These are phyloP conservation scores for Nothophoma quercina DNA, from an alignment of 2,329 filamentous ascomycete species.

Conservation along the genomic window DNA sequence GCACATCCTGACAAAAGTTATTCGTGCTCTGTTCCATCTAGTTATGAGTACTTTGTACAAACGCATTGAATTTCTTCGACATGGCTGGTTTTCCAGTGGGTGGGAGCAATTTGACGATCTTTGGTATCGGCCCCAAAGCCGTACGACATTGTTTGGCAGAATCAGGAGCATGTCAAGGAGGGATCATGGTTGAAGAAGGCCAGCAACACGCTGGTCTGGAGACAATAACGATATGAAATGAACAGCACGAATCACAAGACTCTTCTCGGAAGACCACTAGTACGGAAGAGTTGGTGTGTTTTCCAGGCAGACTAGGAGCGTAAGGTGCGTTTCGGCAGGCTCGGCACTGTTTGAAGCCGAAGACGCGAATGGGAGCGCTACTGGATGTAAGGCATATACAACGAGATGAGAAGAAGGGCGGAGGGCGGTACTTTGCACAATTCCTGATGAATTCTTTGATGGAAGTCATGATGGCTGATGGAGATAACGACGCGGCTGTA, in stretches of 20 bases:
- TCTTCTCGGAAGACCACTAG: not conserved
- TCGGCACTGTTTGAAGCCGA: conserved; percentile 9
- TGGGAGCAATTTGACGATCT: too few relatives aligned
- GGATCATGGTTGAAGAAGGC: not conserved
- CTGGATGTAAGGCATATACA: not conserved
- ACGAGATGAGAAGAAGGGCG: not conserved
- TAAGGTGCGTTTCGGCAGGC: conserved; percentile 3
- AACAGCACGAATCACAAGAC: not conserved
- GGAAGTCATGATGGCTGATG: not conserved
- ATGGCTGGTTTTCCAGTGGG: too few relatives aligned
- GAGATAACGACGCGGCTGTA: not conserved
- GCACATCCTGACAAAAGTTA: too few relatives aligned
- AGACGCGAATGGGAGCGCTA: not conserved
- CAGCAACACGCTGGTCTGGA: not conserved
- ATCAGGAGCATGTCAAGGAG: not conserved
- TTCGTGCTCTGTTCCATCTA: too few relatives aligned
- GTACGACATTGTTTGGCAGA: not conserved
- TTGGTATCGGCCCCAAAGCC: too few relatives aligned
- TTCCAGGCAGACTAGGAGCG: conserved; percentile 1
- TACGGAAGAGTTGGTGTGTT: not conserved
- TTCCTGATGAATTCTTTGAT: not conserved
- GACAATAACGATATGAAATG: not conserved
- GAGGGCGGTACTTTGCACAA: not conserved
- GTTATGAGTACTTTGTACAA: too few relatives aligned
- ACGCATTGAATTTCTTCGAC: too few relatives aligned